A percentile compares a stretch with the other conserved stretches of the same genome.
Evolutionary conservation across 2,329 filamentous ascomycete species (phyloP).

Genomic region (Lachnellula hyalina): DNA sequence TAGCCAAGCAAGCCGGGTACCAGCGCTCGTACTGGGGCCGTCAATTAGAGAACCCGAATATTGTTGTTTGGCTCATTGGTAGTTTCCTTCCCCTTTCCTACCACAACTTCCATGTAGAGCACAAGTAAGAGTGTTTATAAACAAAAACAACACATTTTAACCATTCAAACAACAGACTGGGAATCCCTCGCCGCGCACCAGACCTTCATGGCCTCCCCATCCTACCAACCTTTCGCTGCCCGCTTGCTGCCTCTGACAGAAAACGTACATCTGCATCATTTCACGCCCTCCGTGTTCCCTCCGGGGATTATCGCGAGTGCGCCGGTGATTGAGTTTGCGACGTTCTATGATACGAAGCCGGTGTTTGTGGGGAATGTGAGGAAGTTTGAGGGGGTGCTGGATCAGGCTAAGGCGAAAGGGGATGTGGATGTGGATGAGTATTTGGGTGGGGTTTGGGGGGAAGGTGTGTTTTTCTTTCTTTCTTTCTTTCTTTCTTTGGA

Average conservation of each 20-base stretch:
- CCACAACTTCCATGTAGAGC: background rate
- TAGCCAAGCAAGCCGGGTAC: background rate
- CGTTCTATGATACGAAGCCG: slow-evolving; percentile 13
- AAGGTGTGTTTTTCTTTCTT: background rate
- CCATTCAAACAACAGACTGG: slow-evolving; percentile 36
- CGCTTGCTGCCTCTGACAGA: slow-evolving; percentile 7
- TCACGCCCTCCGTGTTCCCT: slow-evolving; percentile 3
- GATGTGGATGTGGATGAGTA: slow-evolving; percentile 2
- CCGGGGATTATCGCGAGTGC: slow-evolving; percentile 5
- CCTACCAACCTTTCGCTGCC: slow-evolving; percentile 35
- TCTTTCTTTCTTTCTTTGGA: too few species aligned
- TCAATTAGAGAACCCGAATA: background rate
- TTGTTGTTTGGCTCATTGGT: background rate
- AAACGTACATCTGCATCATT: slow-evolving; percentile 15
- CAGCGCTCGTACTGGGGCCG: background rate
- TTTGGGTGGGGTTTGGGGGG: background rate
- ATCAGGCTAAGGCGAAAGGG: slow-evolving; percentile 6
- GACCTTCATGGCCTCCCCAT: slow-evolving; percentile 33
- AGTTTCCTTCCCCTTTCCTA: background rate
- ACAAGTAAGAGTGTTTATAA: background rate
- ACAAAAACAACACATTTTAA: background rate
- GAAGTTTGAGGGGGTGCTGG: slow-evolving; percentile 6
- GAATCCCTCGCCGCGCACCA: slow-evolving; percentile 35
- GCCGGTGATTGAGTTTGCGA: slow-evolving; percentile 18
- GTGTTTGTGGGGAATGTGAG: slow-evolving; percentile 5